Conservation (phyloP, 352 stramenopile genomes). For the Phytopythium sindhum region DNA sequence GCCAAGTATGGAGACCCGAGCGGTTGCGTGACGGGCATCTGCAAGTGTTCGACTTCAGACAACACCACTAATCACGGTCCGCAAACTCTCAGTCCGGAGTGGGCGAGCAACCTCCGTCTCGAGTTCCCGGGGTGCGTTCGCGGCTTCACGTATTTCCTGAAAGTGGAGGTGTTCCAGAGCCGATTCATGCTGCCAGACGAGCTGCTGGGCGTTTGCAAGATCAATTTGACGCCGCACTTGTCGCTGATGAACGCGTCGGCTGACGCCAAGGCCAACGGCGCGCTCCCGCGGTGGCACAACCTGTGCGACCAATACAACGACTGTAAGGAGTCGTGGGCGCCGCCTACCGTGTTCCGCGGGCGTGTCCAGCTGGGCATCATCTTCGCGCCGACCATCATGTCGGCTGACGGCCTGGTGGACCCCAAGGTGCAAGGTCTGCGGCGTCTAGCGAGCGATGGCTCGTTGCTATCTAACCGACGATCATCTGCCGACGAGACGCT, state of each 20-base stretch:
- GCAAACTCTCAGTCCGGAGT: slow-evolving; percentile 46
- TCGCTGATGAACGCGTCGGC: slow-evolving; percentile 75
- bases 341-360: slow-evolving; percentile 75
- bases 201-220: slow-evolving; percentile 77
- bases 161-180: slow-evolving; percentile 82
- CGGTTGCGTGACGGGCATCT: slow-evolving; percentile 76
- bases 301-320: slow-evolving; percentile 87
- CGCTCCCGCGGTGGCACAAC: slow-evolving; percentile 79
- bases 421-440: slow-evolving; percentile 44
- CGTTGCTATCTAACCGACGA: slow-evolving; percentile 12
- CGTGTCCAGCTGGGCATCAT: slow-evolving; percentile 78
- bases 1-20: slow-evolving; percentile 65
- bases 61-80: not conserved
- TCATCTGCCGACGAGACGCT: slow-evolving; percentile 44
- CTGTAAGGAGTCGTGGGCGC: slow-evolving; percentile 81
- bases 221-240: slow-evolving; percentile 84
- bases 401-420: slow-evolving; percentile 38
- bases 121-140: slow-evolving; percentile 73
- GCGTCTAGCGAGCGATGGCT: slow-evolving; percentile 32
- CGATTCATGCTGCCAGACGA: slow-evolving; percentile 80
- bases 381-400: slow-evolving; percentile 65
- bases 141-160: slow-evolving; percentile 75
- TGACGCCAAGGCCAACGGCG: slow-evolving; percentile 78
- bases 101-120: slow-evolving; percentile 70
- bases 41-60: slow-evolving; percentile 36